Evolutionary conservation across 768 basidiomycete species (phyloP), one percentile per base, ranked within the genome.

Genomic region (Podaxis carcinomalis): DNA sequence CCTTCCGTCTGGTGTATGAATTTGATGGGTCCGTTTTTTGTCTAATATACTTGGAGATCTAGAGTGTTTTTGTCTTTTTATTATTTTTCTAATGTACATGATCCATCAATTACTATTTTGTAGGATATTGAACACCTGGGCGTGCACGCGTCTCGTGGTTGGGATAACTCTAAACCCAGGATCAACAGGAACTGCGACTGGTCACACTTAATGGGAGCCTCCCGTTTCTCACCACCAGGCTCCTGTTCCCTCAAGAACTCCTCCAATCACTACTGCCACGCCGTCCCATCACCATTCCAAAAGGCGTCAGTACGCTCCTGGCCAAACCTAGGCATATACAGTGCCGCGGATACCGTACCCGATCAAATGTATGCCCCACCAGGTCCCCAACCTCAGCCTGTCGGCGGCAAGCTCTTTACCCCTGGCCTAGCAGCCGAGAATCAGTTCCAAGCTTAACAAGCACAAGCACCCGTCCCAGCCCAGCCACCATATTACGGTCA

Each of bases 231-330:
- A 52, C 21, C 61, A 63, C 11, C 72, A 74, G 44, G 70, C 68
- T 14, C 70, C 68, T 56, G 67, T 72, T 57, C 66, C 73, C 57
- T 77, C 82, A 49, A 72, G 79, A 16, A 73, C 74, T 7, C 74
- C 77, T 4, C 69, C 77, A 19, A 75, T 77, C 80, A 2, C 73
- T 76, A 19, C 79, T 83, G 32, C 79, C 76, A 40, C 79, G n/a
- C 78, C 83, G 25, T 75, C 78, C 14, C 72, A 81, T 42, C 70
- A 75, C 28, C 79, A 82, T 64, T 58, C 77, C 56, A 90, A 92
- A 75, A 89, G 93, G 66, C 88, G 95, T 49, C 94, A 96, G 73
- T 98, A 98, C 72, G 95, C 95, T 52, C 87, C 92, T 2, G 95
- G 92, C 10, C 95, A 97, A 74, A 93, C 93, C 1, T 92, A 94